Base-by-base conservation (phyloP, 2,329 filamentous ascomycete genomes). In the Fusarium sp. region DNA sequence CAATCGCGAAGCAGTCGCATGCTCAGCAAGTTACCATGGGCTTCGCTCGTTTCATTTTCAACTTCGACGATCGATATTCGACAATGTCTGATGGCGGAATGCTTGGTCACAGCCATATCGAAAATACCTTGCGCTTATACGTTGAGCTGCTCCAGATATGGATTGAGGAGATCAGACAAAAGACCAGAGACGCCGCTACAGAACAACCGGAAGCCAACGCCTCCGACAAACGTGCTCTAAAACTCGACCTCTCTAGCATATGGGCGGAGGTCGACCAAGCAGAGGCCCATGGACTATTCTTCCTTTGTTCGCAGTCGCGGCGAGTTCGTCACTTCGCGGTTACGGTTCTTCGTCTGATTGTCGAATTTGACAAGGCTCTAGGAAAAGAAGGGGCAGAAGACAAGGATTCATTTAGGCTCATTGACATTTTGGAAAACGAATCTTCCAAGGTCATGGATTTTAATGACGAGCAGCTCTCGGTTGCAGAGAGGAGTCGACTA, bases 71-170 rank as follows among this genome's bases (percentile, higher is more conserved):
- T 67, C 88, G 93, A 24, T 99, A 99, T 75, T 92, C 94, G 1
- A 98, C 95, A 29, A 97, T 98, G 88, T 97, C 93, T 9, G 95
- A 99, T 72, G 95, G 96, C 29, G 95, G 95, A 3, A 95, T 99
- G 89, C 87, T 99, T 24, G 95, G 94, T 0, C 89, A 92, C 31
- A 91, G 90, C 5, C 95, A 99, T 72, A 97, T 99, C 54, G 95
- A 99, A 74, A 97, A 89, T 67, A 99, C 95, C 0, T 77, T 99
- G 19, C 89, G 91, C 62, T 83, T 99, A 10, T 99, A 99, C 71
- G 92, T 98, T 26, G 93, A 99, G 76, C 80, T 99, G 6, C 82
- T 99, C 11, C 89, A 93, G 62, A 97, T 99, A 35, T 99, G 96
- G 96, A 96, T 97, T 47, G 93, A 97, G 61, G 94, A 98, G 72